Conservation (phyloP, 306 rosid genomes). For the Purshia tridentata region DNA sequence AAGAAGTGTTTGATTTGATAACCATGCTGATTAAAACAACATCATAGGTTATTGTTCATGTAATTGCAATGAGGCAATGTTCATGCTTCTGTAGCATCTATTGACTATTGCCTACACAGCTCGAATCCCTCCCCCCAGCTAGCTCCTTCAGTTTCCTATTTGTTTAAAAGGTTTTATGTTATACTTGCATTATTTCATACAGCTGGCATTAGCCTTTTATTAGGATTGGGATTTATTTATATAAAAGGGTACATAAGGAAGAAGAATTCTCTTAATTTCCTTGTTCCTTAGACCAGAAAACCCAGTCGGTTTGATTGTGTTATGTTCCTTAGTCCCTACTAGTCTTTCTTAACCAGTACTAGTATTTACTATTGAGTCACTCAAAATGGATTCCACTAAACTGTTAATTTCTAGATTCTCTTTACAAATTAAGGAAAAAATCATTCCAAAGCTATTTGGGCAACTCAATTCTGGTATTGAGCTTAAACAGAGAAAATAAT, state of each 20-base stretch:
- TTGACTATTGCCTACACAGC: too few species aligned
- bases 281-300: not conserved
- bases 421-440: not conserved
- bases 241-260: not conserved
- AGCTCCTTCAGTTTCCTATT: not conserved
- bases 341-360: not conserved
- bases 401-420: not conserved
- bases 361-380: too few species aligned
- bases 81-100: too few species aligned
- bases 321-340: not conserved
- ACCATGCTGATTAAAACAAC: too few species aligned
- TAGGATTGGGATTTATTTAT: too few species aligned
- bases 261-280: not conserved
- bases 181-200: not conserved
- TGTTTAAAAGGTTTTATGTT: not conserved
- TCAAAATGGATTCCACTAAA: not conserved
- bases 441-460: not conserved
- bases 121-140: not conserved
- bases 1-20: not conserved
- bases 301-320: not conserved
- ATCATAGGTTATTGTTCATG: too few species aligned
- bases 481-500: not conserved
- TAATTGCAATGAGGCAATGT: too few species aligned
- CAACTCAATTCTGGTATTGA: not conserved
- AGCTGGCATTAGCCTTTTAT: not conserved